These are phyloP conservation scores for Neolecta irregularis DNA, from an alignment of 1,139 yeast genomes.

Conservation along the genomic window DNA sequence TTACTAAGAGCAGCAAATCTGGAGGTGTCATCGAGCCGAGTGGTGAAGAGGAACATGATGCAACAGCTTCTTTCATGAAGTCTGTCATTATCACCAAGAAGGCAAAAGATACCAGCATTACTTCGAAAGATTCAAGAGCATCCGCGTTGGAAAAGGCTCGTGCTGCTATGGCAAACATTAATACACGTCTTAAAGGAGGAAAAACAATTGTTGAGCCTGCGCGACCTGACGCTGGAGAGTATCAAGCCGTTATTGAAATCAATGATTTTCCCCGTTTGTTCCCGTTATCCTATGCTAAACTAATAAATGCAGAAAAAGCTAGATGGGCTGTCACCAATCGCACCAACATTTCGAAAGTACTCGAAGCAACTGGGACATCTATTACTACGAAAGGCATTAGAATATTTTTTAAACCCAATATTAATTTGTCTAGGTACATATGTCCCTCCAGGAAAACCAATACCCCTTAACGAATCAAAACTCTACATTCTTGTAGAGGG, in stretches of 20 bases:
- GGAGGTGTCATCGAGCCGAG: background rate
- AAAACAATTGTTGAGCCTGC: slow-evolving; percentile 37
- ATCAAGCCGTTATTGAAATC: slow-evolving; percentile 56
- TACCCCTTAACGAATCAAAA: slow-evolving; percentile 48
- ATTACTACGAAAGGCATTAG: slow-evolving; percentile 76
- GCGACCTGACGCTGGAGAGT: slow-evolving; percentile 49
- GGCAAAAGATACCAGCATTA: background rate
- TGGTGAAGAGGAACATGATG: slow-evolving; percentile 5
- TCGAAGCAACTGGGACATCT: slow-evolving; percentile 60
- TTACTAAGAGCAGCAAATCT: slow-evolving; percentile 7
- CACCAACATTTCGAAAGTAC: slow-evolving; percentile 46
- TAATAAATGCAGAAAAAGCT: slow-evolving; percentile 35
- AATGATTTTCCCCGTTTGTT: slow-evolving; percentile 58
- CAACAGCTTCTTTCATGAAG: too few species aligned
- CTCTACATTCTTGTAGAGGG: slow-evolving; percentile 71
- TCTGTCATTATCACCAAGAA: too few species aligned
- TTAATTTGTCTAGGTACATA: too few species aligned
- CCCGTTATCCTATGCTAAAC: background rate
- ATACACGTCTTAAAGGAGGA: slow-evolving; percentile 15
- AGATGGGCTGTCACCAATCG: slow-evolving; percentile 71
- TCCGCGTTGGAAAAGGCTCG: slow-evolving; percentile 10
- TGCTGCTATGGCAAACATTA: slow-evolving; percentile 13
- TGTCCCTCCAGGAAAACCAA: slow-evolving; percentile 40
- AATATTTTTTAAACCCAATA: too few species aligned
- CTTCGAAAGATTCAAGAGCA: slow-evolving; percentile 1